Evolutionary conservation across 768 basidiomycete genomes (phyloP).

Genomic region (Dentipellis sp.): DNA sequence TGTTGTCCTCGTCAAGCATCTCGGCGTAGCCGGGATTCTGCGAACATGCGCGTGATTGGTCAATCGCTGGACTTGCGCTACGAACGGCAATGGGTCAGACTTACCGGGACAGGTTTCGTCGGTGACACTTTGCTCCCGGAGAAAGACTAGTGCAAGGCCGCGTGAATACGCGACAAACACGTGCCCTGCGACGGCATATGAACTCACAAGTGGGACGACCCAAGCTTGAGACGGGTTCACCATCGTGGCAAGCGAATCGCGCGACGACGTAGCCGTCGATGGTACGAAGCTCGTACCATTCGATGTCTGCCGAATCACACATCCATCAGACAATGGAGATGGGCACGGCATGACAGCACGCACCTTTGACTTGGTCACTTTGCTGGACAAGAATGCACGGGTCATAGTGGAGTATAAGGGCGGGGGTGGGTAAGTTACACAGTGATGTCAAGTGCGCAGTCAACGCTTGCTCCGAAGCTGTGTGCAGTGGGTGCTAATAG

Average conservation of each 20-base stretch:
- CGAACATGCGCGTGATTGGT: background rate
- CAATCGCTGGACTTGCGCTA: background rate
- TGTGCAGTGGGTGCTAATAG: background rate
- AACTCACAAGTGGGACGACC: background rate
- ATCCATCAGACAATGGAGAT: background rate
- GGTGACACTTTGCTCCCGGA: background rate
- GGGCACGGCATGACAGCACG: background rate
- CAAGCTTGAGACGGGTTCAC: background rate
- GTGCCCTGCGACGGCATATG: background rate
- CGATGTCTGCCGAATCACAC: background rate
- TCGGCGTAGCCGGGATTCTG: conserved; percentile 10
- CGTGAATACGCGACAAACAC: background rate
- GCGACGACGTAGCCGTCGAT: background rate
- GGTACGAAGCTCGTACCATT: background rate
- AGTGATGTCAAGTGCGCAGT: too few species aligned
- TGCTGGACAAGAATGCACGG: background rate
- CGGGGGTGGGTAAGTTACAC: background rate
- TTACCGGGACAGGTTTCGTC: background rate
- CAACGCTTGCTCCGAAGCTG: background rate
- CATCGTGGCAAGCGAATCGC: background rate
- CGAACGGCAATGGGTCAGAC: background rate
- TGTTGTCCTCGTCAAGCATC: conserved; percentile 24
- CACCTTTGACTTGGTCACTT: background rate
- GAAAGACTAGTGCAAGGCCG: background rate
- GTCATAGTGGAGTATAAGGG: background rate